These are phyloP conservation scores for Crucihimalaya himalaica DNA, from an alignment of 345 rosid species.

Conservation along the genomic window DNA sequence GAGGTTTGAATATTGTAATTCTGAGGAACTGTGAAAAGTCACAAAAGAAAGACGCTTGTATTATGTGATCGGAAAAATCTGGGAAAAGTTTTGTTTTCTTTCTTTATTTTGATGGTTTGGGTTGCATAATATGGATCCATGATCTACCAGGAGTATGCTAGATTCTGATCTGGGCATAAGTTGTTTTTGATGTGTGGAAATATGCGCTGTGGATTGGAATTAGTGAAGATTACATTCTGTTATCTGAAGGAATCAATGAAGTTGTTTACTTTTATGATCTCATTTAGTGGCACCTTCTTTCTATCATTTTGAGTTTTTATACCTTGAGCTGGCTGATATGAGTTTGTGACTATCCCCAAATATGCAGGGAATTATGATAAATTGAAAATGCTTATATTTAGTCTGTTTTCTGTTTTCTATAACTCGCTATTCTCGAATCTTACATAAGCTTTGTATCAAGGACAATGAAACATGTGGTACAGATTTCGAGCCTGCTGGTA, in stretches of 20 bases:
- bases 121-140: neutral
- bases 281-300: neutral
- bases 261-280: neutral
- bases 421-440: neutral
- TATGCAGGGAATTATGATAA: no score
- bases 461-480: slow-evolving; percentile 56
- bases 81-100: neutral
- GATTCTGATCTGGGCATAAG: neutral
- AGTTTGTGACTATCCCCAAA: neutral
- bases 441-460: neutral
- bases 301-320: neutral
- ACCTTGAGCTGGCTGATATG: neutral
- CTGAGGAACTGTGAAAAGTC: slow-evolving; percentile 8
- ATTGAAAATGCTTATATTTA: neutral
- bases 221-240: neutral
- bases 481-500: slow-evolving; percentile 49
- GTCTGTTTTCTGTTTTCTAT: neutral
- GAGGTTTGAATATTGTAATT: neutral
- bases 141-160: neutral
- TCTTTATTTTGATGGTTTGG: slow-evolving; percentile 17
- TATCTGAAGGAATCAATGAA: neutral
- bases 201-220: neutral
- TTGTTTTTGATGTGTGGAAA: neutral
- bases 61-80: neutral
- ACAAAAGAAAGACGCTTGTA: neutral